Percentiles rank a stretch among this genome's conserved stretches.
Evolutionary conservation across 345 rosid genomes (phyloP).

Genomic region (Hibiscus trionum): DNA sequence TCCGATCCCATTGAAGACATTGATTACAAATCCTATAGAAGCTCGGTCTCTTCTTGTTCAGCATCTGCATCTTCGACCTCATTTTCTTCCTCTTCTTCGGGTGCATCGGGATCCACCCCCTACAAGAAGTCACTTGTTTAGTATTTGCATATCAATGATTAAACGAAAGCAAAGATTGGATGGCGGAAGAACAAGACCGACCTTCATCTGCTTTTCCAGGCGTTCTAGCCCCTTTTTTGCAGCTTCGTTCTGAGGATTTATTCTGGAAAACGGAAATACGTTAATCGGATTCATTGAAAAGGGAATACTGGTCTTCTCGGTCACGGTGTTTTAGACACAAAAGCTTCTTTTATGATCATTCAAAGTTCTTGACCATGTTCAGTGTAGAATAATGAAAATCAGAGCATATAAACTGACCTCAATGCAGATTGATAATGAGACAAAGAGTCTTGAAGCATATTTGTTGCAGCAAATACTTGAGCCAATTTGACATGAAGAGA

Average conservation of each 20-base stretch:
- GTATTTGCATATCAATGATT: not conserved
- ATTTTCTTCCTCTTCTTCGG: slow-evolving; percentile 91
- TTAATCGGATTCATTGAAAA: slow-evolving; percentile 1
- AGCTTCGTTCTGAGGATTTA: slow-evolving; percentile 81
- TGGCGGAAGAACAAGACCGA: slow-evolving; percentile 17
- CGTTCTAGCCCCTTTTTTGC: slow-evolving; percentile 96
- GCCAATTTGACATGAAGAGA: slow-evolving; percentile 96
- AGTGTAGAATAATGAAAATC: slow-evolving; percentile 3
- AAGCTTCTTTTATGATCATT: not conserved
- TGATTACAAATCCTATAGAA: slow-evolving; percentile 32
- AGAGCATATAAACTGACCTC: slow-evolving; percentile 35
- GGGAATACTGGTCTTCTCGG: not conserved
- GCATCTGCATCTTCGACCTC: slow-evolving; percentile 95
- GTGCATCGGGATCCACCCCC: slow-evolving; percentile 99
- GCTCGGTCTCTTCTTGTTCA: slow-evolving; percentile 88
- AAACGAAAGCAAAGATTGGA: not conserved
- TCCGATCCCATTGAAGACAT: not conserved
- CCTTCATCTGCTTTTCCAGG: slow-evolving; percentile 98
- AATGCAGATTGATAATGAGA: slow-evolving; percentile 89
- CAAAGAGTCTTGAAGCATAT: slow-evolving; percentile 77
- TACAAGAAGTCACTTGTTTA: slow-evolving; percentile 18
- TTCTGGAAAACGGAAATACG: slow-evolving; percentile 39
- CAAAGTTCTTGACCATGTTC: not conserved
- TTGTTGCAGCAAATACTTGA: slow-evolving; percentile 85
- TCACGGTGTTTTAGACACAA: not conserved